A percentile compares a stretch with the other conserved stretches of the same genome.
These are phyloP conservation scores for Chlorella sp. DNA, from an alignment of 139 green algal species.

Conservation along the genomic window DNA sequence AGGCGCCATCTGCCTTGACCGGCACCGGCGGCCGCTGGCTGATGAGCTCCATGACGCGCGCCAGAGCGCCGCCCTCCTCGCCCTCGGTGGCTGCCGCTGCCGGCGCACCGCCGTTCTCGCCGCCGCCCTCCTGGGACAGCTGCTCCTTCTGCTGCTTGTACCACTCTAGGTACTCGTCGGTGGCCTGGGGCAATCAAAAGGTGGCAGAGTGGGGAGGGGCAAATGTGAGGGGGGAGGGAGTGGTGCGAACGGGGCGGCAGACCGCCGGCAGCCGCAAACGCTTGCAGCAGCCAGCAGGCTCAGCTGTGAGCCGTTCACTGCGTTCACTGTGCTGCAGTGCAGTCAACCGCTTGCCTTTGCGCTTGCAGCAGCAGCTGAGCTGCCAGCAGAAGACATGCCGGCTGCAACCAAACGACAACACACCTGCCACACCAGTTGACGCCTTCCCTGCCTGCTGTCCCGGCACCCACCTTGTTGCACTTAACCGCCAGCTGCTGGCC, in stretches of 20 bases:
- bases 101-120: slow-evolving; percentile 20
- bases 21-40: slow-evolving; percentile 49
- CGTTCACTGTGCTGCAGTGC: too few species aligned
- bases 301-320: too few species aligned
- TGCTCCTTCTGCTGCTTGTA: slow-evolving; percentile 33
- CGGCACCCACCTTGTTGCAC: slow-evolving; percentile 67
- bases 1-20: neutral
- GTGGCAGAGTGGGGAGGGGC: neutral
- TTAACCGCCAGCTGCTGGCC: slow-evolving; percentile 90
- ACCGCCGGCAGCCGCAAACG: too few species aligned
- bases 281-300: too few species aligned
- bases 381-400: too few species aligned
- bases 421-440: neutral
- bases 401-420: too few species aligned
- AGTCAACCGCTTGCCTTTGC: too few species aligned
- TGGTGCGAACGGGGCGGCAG: too few species aligned
- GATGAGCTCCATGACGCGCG: slow-evolving; percentile 71
- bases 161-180: slow-evolving; percentile 37
- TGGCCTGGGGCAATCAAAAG: slow-evolving; percentile 1
- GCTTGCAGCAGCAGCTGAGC: neutral
- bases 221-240: too few species aligned
- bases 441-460: neutral
- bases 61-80: slow-evolving; percentile 34
- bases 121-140: slow-evolving; percentile 23
- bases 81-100: slow-evolving; percentile 41